Conservation (phyloP, 257 asterid species). For the Jaltomata sinuosa region DNA sequence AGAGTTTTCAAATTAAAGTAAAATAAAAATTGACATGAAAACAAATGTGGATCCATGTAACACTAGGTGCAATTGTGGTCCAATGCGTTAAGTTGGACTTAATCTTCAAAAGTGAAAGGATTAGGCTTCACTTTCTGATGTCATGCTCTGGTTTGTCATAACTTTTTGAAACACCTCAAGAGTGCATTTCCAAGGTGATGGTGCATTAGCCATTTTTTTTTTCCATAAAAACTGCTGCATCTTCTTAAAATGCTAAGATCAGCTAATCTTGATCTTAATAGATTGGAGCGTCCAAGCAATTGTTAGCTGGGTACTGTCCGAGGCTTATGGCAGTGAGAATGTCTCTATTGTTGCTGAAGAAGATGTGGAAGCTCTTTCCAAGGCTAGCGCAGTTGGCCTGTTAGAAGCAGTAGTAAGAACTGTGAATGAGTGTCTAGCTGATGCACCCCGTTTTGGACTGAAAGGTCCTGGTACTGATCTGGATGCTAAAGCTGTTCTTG, state of each 20-base stretch:
- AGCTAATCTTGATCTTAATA: conserved; percentile 36
- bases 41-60: not conserved
- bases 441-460: conserved; percentile 56
- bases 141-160: not conserved
- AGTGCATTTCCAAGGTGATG: not conserved
- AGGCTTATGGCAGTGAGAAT: conserved; percentile 44
- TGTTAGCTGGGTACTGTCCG: conserved; percentile 63
- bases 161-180: not conserved
- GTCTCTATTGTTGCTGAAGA: conserved; percentile 72
- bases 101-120: not conserved
- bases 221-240: not conserved
- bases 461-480: conserved; percentile 32
- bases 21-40: not conserved
- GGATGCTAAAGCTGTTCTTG: conserved; percentile 39
- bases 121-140: not conserved
- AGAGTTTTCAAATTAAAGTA: not conserved
- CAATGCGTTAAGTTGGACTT: not conserved
- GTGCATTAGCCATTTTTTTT: not conserved
- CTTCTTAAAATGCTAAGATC: conserved; percentile 14
- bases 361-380: conserved; percentile 54
- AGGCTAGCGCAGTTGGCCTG: conserved; percentile 28
- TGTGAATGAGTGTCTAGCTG: conserved; percentile 44
- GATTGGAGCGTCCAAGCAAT: conserved; percentile 97
- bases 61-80: not conserved
- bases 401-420: conserved; percentile 39